Evolutionary conservation across 129 eudicot genomes (phyloP), one percentile per base, ranked within the genome.

Genomic region (Tagetes patula): DNA sequence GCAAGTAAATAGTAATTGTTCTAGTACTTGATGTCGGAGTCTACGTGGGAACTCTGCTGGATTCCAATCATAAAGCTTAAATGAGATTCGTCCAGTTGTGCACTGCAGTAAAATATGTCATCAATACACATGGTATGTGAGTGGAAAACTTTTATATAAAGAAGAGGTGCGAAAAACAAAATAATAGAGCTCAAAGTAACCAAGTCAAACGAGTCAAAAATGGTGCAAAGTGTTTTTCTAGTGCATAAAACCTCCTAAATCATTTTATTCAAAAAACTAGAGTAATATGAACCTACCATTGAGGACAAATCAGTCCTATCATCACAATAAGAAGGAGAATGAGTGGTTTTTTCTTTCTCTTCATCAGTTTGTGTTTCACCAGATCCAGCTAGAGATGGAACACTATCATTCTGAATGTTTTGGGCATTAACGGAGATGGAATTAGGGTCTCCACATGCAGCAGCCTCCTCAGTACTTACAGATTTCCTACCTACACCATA

Each of bases 21-120:
- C 7, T 65, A 82, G 73, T 93, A 93, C 98, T 87, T 93, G 96
- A 70, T 85, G 96, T 55, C 98, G 86, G 45, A 93, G 96, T 70
- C 96, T 88, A 42, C 96, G 87, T 61, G 98, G 98, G 82, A 93
- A 93, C 75, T 87, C 96, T 2, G 98, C 98, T n/a, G 98, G 98
- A 80, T 93, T 93, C 98, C 96, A 93, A 73, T 93, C 98, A 74
- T 93, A 93, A 14, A 93, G 96, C 86, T 93, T 93, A 80, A 93
- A 93, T 72, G 98, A 93, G 75, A 93, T 87, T 65, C 98, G 90
- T 50, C 96, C 98, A 71, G 98, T 84, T 64, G 90, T 88, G 66
- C 96, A 93, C 98, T 93, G 78, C 80, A 82, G 75, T 34, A 50
- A 72, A 59, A 65, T n/a, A 4, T 60, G 58, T 2, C 52, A 48